These are phyloP conservation scores for Chenopodium album DNA, from an alignment of 148 eudicot genomes.

Conservation along the genomic window DNA sequence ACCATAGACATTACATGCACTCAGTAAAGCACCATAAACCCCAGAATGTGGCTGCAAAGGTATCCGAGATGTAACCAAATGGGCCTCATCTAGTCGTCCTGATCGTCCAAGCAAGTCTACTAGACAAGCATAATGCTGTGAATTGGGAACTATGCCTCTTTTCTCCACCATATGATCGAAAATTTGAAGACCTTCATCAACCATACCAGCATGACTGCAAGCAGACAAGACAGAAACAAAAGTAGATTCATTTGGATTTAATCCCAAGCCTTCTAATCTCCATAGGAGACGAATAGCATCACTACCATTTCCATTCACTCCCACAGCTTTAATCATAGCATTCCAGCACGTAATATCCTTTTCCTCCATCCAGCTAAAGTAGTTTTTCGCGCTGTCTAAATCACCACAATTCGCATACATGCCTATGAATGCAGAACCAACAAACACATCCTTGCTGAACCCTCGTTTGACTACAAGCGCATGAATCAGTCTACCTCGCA, in stretches of 20 bases:
- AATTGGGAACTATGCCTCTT: conserved; percentile 41
- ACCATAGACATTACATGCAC: conserved; percentile 47
- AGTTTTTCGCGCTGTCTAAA: conserved; percentile 34
- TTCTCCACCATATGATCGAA: conserved; percentile 33
- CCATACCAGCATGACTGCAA: conserved; percentile 58
- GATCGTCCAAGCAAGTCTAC: conserved; percentile 59
- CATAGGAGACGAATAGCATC: conserved; percentile 40
- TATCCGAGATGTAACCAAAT: conserved; percentile 36
- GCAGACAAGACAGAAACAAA: conserved; percentile 48
- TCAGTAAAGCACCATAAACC: conserved; percentile 47
- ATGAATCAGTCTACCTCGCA: conserved; percentile 41
- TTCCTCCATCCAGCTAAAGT: conserved; percentile 35
- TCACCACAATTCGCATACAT: conserved; percentile 47
- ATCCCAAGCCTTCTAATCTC: conserved; percentile 38
- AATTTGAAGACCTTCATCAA: conserved; percentile 45
- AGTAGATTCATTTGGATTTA: conserved; percentile 49
- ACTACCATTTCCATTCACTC: conserved; percentile 42
- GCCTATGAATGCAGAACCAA: conserved; percentile 48
- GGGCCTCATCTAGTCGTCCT: conserved; percentile 49
- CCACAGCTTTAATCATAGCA: conserved; percentile 51
- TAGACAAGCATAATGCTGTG: conserved; percentile 55
- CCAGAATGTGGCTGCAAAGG: conserved; percentile 31
- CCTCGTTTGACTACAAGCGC: conserved; percentile 41
- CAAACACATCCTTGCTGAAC: conserved; percentile 40
- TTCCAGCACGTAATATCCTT: conserved; percentile 63